Percentiles rank a stretch among this genome's conserved stretches.
Conservation (phyloP, 2,329 filamentous ascomycete genomes). For the Emergomyces africanus region DNA sequence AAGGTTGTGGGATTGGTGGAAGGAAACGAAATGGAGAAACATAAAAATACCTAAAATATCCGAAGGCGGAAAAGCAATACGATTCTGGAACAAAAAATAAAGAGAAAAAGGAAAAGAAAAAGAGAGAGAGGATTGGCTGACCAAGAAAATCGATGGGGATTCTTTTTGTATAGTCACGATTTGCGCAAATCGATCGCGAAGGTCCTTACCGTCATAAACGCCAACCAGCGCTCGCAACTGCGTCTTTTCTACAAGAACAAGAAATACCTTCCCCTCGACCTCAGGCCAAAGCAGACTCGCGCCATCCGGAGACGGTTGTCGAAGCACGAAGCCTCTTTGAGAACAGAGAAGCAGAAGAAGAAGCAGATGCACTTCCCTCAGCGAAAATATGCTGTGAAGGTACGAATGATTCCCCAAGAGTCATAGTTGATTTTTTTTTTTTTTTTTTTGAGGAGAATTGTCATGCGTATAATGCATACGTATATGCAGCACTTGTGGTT, state of each 20-base stretch:
- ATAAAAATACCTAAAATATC: not conserved
- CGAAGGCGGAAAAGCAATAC: not conserved
- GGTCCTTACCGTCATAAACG: slow-evolving; percentile 98
- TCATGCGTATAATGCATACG: not conserved
- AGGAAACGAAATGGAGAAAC: slow-evolving; percentile 7
- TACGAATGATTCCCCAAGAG: slow-evolving; percentile 30
- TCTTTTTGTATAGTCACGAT: slow-evolving; percentile 59
- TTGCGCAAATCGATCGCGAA: slow-evolving; percentile 99
- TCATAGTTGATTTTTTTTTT: no score
- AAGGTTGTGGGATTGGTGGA: slow-evolving; percentile 6
- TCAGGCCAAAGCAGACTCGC: slow-evolving; percentile 96
- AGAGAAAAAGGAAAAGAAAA: no score
- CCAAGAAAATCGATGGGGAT: slow-evolving; percentile 4
- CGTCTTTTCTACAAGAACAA: slow-evolving; percentile 99
- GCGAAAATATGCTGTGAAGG: slow-evolving; percentile 99
- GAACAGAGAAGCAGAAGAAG: slow-evolving; percentile 95
- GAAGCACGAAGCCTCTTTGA: slow-evolving; percentile 72
- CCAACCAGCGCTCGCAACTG: slow-evolving; percentile 96
- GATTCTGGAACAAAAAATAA: not conserved
- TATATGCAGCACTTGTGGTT: not conserved
- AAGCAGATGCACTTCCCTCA: slow-evolving; percentile 90
- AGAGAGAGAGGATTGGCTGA: not conserved
- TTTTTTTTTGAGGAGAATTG: not conserved
- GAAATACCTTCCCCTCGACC: slow-evolving; percentile 98
- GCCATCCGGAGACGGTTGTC: slow-evolving; percentile 93